Base-by-base conservation (phyloP, 805 yeast species). In the Ogataea nitratoaversa region DNA sequence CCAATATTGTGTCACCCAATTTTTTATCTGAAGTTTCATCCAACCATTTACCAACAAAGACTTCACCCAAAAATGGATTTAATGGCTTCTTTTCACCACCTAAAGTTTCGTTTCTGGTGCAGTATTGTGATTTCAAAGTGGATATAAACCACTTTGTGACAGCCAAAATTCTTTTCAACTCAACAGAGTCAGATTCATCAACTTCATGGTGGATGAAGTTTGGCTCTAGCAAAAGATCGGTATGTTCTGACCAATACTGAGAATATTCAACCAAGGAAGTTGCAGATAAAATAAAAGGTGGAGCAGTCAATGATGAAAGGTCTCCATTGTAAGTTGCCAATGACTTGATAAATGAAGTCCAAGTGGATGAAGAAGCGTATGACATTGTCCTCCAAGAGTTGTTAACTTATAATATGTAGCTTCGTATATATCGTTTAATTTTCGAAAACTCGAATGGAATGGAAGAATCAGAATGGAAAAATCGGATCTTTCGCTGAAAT, bases 1-100 rank as follows among this genome's bases (percentile, higher is more conserved):
- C 57, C 36, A 91, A 69, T 11, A 79, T 65, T 19, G 96, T 85
- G 46, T 86, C 95, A 31, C 95, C 96, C 13, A 76, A 63, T 40
- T 66, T 69, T 9, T 68, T 62, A 32, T 72, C 75, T 13, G 56
- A 47, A 20, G 76, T 59, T 35, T 59, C 57, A 49, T 79, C 87
- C 3, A 65, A 66, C 95, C 97, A 89, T 55, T 83, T 80, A 35
- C 96, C 98, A 29, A 87, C 84, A 55, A 90, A 93, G 36, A 89
- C 71, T 68, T 93, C 99, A 42, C 99, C 99, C 49, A 93, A 69
- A 57, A 93, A 91, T 33, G 99, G 99, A 61, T 93, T 93, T 61
- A 93, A 70, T 8, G 99, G 98, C 66, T 93, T 93, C 76, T 93
- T 93, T 66, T 93, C 99, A 31, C 87, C 74, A n/a, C 98, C 98